Evolutionary conservation across 805 yeast genomes (phyloP), one percentile per base, ranked within the genome.

Genomic region (Yamadazyma philogaea): DNA sequence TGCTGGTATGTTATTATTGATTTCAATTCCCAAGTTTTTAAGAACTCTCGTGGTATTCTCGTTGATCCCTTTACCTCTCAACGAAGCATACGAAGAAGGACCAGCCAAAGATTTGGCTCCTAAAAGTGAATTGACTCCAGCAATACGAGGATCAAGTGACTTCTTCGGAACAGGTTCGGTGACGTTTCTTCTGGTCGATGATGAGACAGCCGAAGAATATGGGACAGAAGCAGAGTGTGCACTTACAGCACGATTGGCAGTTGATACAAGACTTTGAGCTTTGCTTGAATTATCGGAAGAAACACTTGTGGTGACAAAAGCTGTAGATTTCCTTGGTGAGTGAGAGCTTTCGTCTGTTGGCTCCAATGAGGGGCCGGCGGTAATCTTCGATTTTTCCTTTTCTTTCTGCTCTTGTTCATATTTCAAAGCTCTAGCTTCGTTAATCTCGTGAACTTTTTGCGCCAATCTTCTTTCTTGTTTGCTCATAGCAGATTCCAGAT

Each of bases 131-230:
- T 36, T 46, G 20, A 49, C 43, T 5, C 50, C 50, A 7, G 53
- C 54, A 7, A 51, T 34, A 42, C 60, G 57, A n/a, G 75, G 75
- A 48, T 70, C 75, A 31, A 70, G 57, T 3, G 72, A 64, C 1
- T 60, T 44, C 3, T 34, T 20, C 6, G 34, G 28, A 12, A 43
- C 24, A 10, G 65, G 64, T 33, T 58, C 68, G 7, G 69, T 59
- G 2, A 55, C 58, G 42, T 53, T 37, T 18, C 49, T 36, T 42
- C 35, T 40, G 15, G 51, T 34, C 7, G 40, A 40, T 6, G 34
- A 6, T 7, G 38, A 10, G 12, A 3, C 26, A 30, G 28, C 34
- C 12, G 17, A 8, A 10, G 33, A 26, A 16, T 11, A 18, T 15
- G 18, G 8, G 7, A 8, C 18, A 4, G 33, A 4, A 30, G 18